Evolutionary conservation across 1,139 yeast species (phyloP), one percentile per base, ranked within the genome.

Genomic region (Suhomyces bolitotheri): DNA sequence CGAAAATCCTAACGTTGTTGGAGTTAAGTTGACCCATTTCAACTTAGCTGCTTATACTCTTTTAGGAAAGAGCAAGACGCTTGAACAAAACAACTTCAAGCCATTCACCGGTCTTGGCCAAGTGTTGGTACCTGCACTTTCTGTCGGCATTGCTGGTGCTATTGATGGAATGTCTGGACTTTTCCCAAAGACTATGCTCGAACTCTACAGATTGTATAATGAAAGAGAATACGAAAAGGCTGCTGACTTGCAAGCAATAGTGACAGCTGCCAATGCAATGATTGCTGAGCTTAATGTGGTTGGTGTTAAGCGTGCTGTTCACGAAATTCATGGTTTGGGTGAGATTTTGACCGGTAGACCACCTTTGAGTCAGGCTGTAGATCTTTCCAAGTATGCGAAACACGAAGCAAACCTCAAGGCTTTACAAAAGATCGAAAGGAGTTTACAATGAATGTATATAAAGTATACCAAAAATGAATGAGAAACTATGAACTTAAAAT

Each of bases 31-130:
- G 39, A 61, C 69, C 13, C 68, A 66, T 64, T 29, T 29, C 24
- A 29, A 40, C 28, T 22, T 40, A 37, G 70, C 46, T 51, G 54
- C 50, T 50, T 65, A 63, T 37, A 53, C 67, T 9, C 49, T 67
- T 38, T 51, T 72, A 30, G 75, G 73, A 4, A 55, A 62, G 28
- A 60, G 61, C 44, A 58, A 63, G 24, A 53, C 56, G 27, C 56
- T 62, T 27, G 50, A 58, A 28, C 42, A 49, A 23, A 56, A 64
- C 43, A 60, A 65, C 45, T 72, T 72, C 56, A 44, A 57, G 32
- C 52, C 64, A n/a, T 62, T 69, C 51, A 67, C 75, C n/a, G 78
- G 77, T 5, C 53, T 71, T 24, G 78, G 78, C 16, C 76, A 72
- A 50, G 55, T 70, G 17, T 51, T 72, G 36, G 47, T 71, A 21